A percentile compares a stretch with the other conserved stretches of the same genome.
Conservation (phyloP, 2,329 filamentous ascomycete genomes). For the Clarireedia homoeocarpa region DNA sequence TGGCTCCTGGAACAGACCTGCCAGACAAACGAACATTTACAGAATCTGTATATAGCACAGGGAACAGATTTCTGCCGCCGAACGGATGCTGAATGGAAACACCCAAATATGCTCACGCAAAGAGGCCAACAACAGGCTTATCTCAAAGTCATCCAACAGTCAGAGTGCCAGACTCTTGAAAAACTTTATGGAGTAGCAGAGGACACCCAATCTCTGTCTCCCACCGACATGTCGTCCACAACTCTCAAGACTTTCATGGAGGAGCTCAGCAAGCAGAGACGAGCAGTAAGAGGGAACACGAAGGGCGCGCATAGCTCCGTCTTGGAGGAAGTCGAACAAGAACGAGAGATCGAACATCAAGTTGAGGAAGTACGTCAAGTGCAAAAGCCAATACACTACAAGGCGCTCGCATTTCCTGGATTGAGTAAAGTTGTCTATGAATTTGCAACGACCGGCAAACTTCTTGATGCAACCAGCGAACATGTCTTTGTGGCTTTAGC, state of each 20-base stretch:
- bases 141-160: slow-evolving; percentile 38
- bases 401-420: slow-evolving; percentile 34
- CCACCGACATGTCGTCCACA: slow-evolving; percentile 5
- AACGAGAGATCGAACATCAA: slow-evolving; percentile 39
- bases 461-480: slow-evolving; percentile 31
- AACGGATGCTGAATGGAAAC: slow-evolving; percentile 38
- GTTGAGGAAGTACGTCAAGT: slow-evolving; percentile 39
- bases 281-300: slow-evolving; percentile 37
- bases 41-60: slow-evolving; percentile 51
- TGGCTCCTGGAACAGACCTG: slow-evolving; percentile 63
- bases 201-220: slow-evolving; percentile 14
- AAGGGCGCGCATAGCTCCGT: slow-evolving; percentile 40
- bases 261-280: slow-evolving; percentile 29
- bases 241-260: slow-evolving; percentile 13
- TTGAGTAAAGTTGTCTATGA: slow-evolving; percentile 39
- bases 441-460: slow-evolving; percentile 39
- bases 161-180: slow-evolving; percentile 49
- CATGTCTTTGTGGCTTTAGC: slow-evolving; percentile 37
- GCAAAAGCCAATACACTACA: slow-evolving; percentile 34
- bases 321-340: slow-evolving; percentile 46
- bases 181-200: slow-evolving; percentile 43
- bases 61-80: slow-evolving; percentile 53
- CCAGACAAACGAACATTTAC: slow-evolving; percentile 48
- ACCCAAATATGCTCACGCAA: slow-evolving; percentile 34
- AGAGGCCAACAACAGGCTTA: slow-evolving; percentile 32